Conservation (phyloP, 2,329 filamentous ascomycete genomes). For the Ascochyta rabiei region DNA sequence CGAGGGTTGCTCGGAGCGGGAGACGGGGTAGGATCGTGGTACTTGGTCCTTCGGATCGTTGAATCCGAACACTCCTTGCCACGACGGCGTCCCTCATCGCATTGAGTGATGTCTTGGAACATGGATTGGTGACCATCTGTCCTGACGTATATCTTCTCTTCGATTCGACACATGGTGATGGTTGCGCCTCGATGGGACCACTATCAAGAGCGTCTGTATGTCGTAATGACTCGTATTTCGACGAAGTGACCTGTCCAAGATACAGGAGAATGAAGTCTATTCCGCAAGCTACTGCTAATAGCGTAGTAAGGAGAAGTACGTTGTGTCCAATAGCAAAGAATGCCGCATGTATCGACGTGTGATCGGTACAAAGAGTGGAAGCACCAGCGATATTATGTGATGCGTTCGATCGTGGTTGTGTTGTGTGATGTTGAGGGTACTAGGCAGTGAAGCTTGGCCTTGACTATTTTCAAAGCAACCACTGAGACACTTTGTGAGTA, state of each 20-base stretch:
- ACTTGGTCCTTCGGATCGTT: constrained; percentile 31
- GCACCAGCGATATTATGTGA: background rate
- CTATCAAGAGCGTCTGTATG: background rate
- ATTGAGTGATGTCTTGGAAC: constrained; percentile 34
- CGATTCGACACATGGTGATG: constrained; percentile 41
- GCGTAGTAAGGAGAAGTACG: background rate
- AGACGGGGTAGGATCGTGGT: constrained; percentile 39
- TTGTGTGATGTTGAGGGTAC: constrained; percentile 13
- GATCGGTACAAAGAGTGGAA: background rate
- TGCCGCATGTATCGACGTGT: background rate
- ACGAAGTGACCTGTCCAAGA: background rate
- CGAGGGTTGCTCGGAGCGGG: constrained; percentile 39
- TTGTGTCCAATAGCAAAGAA: background rate
- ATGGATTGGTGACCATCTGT: constrained; percentile 31
- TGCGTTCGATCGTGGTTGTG: background rate
- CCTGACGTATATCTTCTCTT: constrained; percentile 38
- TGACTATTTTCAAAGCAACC: constrained; percentile 23
- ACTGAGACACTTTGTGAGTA: constrained; percentile 36
- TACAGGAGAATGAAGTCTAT: no score
- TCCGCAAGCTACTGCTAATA: no score
- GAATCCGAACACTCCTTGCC: constrained; percentile 34
- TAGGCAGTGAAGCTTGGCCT: constrained; percentile 9
- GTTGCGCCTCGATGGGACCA: background rate
- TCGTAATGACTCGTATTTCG: background rate
- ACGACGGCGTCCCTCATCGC: constrained; percentile 28